A percentile compares a stretch with the other conserved stretches of the same genome.
Evolutionary conservation across 1,284 basidiomycete species (phyloP).

Genomic region (Cronartium quercuum): DNA sequence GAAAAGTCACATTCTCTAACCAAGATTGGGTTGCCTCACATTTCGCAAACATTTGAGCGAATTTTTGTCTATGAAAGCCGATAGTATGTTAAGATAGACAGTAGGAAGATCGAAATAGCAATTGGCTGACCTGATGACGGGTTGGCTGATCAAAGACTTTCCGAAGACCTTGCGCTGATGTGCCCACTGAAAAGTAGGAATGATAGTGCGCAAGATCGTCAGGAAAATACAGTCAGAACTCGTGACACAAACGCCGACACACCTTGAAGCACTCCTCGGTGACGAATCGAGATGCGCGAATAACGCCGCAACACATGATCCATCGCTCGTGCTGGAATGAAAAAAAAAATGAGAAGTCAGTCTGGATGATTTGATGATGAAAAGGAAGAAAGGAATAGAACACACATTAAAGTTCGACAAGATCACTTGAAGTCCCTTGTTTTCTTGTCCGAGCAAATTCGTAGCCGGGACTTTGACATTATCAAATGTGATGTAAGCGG

Average conservation of each 20-base stretch:
- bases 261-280: slow-evolving; percentile 66
- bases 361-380: slow-evolving; percentile 36
- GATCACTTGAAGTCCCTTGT: slow-evolving; percentile 70
- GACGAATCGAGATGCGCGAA: slow-evolving; percentile 63
- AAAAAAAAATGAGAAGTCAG: neutral
- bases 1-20: slow-evolving; percentile 81
- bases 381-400: slow-evolving; percentile 22
- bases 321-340: slow-evolving; percentile 50
- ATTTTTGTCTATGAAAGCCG: slow-evolving; percentile 43
- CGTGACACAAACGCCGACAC: slow-evolving; percentile 48
- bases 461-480: slow-evolving; percentile 78
- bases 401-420: slow-evolving; percentile 52
- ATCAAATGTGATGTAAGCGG: slow-evolving; percentile 79
- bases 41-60: slow-evolving; percentile 77
- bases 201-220: slow-evolving; percentile 41
- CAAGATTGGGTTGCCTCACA: slow-evolving; percentile 76
- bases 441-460: slow-evolving; percentile 76
- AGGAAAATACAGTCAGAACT: slow-evolving; percentile 45
- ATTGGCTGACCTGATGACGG: slow-evolving; percentile 62
- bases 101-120: neutral
- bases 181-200: slow-evolving; percentile 55
- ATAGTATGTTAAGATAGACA: slow-evolving; percentile 33
- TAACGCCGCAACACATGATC: slow-evolving; percentile 68
- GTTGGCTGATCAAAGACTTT: slow-evolving; percentile 71
- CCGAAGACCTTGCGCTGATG: slow-evolving; percentile 76